Conservation (phyloP, 768 basidiomycete genomes). For the Trametes sanguinea region DNA sequence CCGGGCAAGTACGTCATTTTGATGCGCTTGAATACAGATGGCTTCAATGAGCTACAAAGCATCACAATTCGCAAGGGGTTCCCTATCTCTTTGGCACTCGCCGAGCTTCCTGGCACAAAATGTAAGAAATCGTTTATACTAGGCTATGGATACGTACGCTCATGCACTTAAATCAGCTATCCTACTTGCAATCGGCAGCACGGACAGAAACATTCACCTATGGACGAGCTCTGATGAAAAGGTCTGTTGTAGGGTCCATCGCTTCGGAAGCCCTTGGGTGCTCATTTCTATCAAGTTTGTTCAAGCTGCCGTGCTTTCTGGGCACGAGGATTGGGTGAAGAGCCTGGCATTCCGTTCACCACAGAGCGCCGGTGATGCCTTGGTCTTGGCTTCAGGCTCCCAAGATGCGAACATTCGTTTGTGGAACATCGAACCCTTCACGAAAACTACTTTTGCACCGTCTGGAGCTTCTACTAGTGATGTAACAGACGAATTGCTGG, state of each 20-base stretch:
- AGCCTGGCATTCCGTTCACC: slow-evolving; percentile 66
- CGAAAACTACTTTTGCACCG: slow-evolving; percentile 23
- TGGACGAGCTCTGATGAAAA: slow-evolving; percentile 66
- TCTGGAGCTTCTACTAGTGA: slow-evolving; percentile 25
- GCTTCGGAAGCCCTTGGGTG: background rate
- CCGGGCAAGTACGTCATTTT: too few species aligned
- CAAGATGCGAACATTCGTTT: slow-evolving; percentile 93
- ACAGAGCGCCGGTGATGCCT: slow-evolving; percentile 38
- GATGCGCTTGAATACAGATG: slow-evolving; percentile 1
- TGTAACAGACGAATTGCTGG: slow-evolving; percentile 75
- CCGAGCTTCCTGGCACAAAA: slow-evolving; percentile 63
- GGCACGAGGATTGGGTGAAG: slow-evolving; percentile 97
- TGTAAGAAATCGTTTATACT: slow-evolving; percentile 43
- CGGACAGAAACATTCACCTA: slow-evolving; percentile 76
- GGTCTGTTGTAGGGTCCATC: slow-evolving; percentile 34
- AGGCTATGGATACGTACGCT: too few species aligned
- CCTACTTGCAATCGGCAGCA: slow-evolving; percentile 82
- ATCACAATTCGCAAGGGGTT: slow-evolving; percentile 69
- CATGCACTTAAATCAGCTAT: slow-evolving; percentile 40
- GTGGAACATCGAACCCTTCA: slow-evolving; percentile 76
- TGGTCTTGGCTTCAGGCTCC: slow-evolving; percentile 89
- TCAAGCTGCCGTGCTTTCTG: slow-evolving; percentile 59
- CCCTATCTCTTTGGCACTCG: slow-evolving; percentile 69
- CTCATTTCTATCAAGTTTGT: slow-evolving; percentile 48
- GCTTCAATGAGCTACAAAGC: slow-evolving; percentile 48